Base-by-base conservation (phyloP, 2,329 filamentous ascomycete genomes). In the Colletotrichum filicis region DNA sequence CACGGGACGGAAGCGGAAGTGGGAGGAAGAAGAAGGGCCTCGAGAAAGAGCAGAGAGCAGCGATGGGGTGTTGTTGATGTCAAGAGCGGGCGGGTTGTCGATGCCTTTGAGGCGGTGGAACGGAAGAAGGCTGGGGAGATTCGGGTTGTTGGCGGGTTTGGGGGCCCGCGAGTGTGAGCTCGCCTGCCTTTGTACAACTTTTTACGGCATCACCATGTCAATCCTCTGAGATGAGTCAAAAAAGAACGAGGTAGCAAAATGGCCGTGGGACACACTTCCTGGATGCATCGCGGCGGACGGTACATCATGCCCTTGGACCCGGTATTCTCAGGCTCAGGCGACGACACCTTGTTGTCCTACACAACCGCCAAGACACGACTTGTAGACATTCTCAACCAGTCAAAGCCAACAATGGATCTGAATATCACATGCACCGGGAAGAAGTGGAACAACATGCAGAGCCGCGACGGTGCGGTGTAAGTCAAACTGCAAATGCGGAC, bases 31-130 rank as follows among this genome's bases (percentile, higher is more conserved):
- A 11, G 66, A 65, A 28, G 19, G 79, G 75, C 1, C 76, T 9
- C 56, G 24, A 82, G 80, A 71, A 81, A 79, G 3, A 76, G 73
- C 30, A 82, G 89, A 64, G 89, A 91, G 79, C 86, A 89, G 82
- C 82, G 85, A 55, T 91, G 89, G 89, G 84, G 81, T 0, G 83
- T 84, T 3, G 83, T 91, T 8, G 84, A 85, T 32, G 78, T 88
- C 2, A 78, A 77, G 11, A 79, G 79, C 3, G 81, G 82, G 7
- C 80, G 79, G 68, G 71, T 90, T 37, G 80, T 83, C 22, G 79
- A 84, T 75, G 83, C 82, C 3, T 83, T 87, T 74, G 75, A 53
- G 49, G 57, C 28, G 57, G 56, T 65, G 53, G 68, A 60, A 8
- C 28, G 28, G 73, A 62, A 68, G 61, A 37, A 67, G 26, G 58